Evolutionary conservation across 768 basidiomycete genomes (phyloP), one percentile per base, ranked within the genome.

Genomic region (Macrocybe gigantea): DNA sequence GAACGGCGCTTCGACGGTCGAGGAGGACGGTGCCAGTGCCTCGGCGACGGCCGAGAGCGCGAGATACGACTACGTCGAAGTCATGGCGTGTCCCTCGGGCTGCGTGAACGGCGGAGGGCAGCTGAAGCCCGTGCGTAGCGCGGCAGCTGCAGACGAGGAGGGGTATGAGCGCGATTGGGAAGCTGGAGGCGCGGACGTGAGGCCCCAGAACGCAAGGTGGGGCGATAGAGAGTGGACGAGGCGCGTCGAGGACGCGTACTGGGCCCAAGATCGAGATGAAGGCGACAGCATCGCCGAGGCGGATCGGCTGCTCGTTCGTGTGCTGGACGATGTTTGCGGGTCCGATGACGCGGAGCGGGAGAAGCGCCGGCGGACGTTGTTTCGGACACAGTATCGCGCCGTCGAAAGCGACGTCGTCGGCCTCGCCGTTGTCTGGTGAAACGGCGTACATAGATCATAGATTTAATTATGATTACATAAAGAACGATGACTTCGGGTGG

Each of bases 81-180:
- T 99, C 53, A 98, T 99, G 96, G 96, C 96, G 33, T 99, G 96
- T 70, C 96, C 96, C 0, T 84, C 87, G 0, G 96, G 96, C 12
- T 98, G 96, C 64, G 91, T 96, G 37, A 97, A 97, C 62, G 96
- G 96, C 6, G 96, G 95, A 14, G 96, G 96, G 5, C 96, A 98
- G 70, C 64, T 86, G 46, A 75, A 75, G 59, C 70, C 72, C 12
- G 50, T 64, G 37, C 7, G 42, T n/a, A 37, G 38, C 31, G 31
- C 30, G 11, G 12, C 34, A 11, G 41, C 22, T 4, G 9, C 51
- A 33, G 67, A 92, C 58, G 79, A 69, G 45, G 89, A 91, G 62
- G 87, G 86, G 7, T 82, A 81, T 56, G 54, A 64, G 49, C 68
- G 86, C 53, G 73, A 84, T 40, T 82, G 85, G 80, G 72, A 72